Conservation (phyloP, 306 rosid genomes). For the Lithocarpus polystachyus region DNA sequence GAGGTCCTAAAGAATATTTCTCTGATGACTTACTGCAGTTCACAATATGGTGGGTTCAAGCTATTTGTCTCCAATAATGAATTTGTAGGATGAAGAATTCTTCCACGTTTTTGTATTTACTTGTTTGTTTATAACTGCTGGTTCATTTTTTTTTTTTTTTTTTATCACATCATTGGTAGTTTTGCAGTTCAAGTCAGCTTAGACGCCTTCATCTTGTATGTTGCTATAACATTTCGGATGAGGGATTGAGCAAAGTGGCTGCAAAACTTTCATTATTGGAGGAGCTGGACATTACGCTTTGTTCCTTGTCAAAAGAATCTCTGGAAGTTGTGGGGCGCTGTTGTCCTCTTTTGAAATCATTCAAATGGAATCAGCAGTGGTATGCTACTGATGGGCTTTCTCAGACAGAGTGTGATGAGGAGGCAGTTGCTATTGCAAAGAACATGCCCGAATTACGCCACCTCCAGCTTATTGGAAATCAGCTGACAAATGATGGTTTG, state of each 20-base stretch:
- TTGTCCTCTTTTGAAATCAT: conserved; percentile 47
- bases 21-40: too few relatives aligned
- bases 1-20: too few relatives aligned
- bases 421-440: conserved; percentile 30
- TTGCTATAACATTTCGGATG: conserved; percentile 39
- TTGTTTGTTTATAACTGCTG: neutral
- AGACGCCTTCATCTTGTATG: conserved; percentile 34
- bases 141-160: neutral
- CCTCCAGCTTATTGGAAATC: neutral
- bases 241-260: conserved; percentile 42
- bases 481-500: neutral
- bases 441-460: neutral
- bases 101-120: too few relatives aligned
- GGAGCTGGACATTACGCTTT: conserved; percentile 49
- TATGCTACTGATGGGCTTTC: neutral
- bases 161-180: neutral
- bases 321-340: conserved; percentile 43
- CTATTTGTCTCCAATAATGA: too few relatives aligned
- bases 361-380: conserved; percentile 40
- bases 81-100: too few relatives aligned
- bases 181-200: conserved; percentile 44
- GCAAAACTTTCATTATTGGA: conserved; percentile 55
- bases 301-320: conserved; percentile 24
- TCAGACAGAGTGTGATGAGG: conserved; percentile 20
- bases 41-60: too few relatives aligned